These are phyloP conservation scores for Aegilops tauschii DNA, from an alignment of 176 grass and related monocot species.

Conservation along the genomic window DNA sequence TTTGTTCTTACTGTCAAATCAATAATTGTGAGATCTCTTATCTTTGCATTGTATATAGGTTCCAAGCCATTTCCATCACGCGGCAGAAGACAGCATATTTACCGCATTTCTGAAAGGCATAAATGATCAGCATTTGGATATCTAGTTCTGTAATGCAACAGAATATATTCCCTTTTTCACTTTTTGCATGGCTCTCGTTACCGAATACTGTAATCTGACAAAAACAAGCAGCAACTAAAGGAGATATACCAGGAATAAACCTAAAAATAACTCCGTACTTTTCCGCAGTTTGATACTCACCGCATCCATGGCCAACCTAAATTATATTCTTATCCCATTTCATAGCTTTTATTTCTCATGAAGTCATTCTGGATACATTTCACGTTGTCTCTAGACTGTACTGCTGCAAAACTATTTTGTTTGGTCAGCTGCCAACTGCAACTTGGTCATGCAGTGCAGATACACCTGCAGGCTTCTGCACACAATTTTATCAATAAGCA, in stretches of 20 bases:
- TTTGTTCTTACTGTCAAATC: not conserved
- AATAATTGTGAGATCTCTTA: conserved; percentile 24
- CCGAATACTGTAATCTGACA: conserved; percentile 15
- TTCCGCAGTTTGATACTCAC: not conserved
- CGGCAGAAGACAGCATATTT: not conserved
- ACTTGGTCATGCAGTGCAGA: not conserved
- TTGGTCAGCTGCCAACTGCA: not conserved
- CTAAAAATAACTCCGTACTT: not conserved
- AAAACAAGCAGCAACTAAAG: not conserved
- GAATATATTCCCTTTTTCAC: conserved; percentile 12
- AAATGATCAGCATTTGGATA: conserved; percentile 13
- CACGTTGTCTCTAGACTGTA: not conserved
- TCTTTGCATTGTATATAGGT: conserved; percentile 25
- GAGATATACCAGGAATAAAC: conserved; percentile 33
- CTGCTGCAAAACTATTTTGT: not conserved
- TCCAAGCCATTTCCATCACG: conserved; percentile 9
- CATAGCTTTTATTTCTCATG: not conserved
- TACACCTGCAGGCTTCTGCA: not conserved
- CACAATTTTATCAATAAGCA: not conserved
- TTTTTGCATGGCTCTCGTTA: not conserved
- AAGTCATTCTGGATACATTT: not conserved
- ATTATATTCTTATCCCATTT: not conserved
- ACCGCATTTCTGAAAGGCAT: not conserved
- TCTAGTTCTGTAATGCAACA: not conserved
- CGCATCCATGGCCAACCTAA: not conserved